Percentiles rank a stretch among this genome's conserved stretches.
These are phyloP conservation scores for Jasminum sambac DNA, from an alignment of 257 asterid genomes.

Conservation along the genomic window DNA sequence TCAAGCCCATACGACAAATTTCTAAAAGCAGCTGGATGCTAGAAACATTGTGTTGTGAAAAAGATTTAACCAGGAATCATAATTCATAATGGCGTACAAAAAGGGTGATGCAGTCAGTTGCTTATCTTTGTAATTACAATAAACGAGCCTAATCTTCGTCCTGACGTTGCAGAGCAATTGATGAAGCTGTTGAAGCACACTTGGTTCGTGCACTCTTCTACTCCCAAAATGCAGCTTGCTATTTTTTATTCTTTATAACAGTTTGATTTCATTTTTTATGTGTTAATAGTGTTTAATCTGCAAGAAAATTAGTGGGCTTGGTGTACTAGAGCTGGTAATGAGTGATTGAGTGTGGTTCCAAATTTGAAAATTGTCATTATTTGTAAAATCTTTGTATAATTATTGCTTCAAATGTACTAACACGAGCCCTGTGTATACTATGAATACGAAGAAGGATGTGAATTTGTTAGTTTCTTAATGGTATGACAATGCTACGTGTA, in stretches of 20 bases:
- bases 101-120: background rate
- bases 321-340: background rate
- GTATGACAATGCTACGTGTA: no score
- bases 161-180: background rate
- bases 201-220: background rate
- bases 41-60: background rate
- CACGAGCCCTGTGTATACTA: background rate
- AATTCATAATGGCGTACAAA: background rate
- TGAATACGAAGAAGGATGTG: background rate
- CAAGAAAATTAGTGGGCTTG: background rate
- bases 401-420: background rate
- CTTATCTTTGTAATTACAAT: background rate
- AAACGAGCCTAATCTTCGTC: background rate
- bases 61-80: background rate
- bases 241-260: background rate
- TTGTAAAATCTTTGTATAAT: slow-evolving; percentile 3
- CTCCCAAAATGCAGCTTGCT: background rate
- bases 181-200: background rate
- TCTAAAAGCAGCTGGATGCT: slow-evolving; percentile 57
- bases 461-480: background rate
- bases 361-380: background rate
- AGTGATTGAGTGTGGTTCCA: background rate
- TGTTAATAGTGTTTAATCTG: background rate
- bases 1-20: slow-evolving; percentile 58
- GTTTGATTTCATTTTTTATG: background rate